Evolutionary conservation across 164 flowering plant genomes (phyloP).

Genomic region (Stephania yunnanensis): DNA sequence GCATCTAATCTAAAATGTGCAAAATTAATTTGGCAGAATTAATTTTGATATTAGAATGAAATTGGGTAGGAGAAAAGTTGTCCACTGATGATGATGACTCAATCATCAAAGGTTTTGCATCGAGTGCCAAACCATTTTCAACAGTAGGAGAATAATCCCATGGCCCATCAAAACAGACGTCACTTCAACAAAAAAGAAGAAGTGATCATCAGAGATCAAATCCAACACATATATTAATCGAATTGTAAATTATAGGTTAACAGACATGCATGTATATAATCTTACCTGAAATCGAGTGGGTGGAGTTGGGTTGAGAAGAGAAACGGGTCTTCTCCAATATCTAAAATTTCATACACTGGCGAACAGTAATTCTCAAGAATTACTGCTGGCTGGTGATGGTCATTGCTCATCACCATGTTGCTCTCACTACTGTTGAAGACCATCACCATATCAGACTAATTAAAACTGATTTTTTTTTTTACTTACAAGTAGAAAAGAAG

Average conservation of each 20-base stretch:
- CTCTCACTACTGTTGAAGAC: background rate
- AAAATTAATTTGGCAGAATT: too few relatives aligned
- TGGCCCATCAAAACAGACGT: slow-evolving; percentile 20
- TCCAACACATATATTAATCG: too few relatives aligned
- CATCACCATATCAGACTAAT: background rate
- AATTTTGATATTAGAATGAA: too few relatives aligned
- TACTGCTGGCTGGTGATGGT: background rate
- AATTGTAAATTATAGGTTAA: background rate
- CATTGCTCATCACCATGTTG: background rate
- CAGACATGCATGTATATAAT: background rate
- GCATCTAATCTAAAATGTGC: background rate
- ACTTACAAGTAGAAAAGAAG: too few relatives aligned
- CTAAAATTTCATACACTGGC: slow-evolving; percentile 1
- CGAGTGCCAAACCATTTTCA: slow-evolving; percentile 14
- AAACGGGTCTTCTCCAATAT: slow-evolving; percentile 19
- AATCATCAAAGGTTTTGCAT: slow-evolving; percentile 22
- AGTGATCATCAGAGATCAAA: too few relatives aligned
- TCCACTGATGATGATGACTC: slow-evolving; percentile 18
- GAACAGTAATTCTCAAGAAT: background rate
- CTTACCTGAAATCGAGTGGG: slow-evolving; percentile 22
- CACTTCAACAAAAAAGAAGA: slow-evolving; percentile 17
- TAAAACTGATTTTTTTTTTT: background rate
- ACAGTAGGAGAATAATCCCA: slow-evolving; percentile 13
- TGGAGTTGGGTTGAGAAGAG: slow-evolving; percentile 12
- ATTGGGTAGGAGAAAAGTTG: slow-evolving; percentile 8